A percentile compares a stretch with the other conserved stretches of the same genome.
Evolutionary conservation across 495 filamentous ascomycete species (phyloP).

Genomic region (Lophium mytilinum): DNA sequence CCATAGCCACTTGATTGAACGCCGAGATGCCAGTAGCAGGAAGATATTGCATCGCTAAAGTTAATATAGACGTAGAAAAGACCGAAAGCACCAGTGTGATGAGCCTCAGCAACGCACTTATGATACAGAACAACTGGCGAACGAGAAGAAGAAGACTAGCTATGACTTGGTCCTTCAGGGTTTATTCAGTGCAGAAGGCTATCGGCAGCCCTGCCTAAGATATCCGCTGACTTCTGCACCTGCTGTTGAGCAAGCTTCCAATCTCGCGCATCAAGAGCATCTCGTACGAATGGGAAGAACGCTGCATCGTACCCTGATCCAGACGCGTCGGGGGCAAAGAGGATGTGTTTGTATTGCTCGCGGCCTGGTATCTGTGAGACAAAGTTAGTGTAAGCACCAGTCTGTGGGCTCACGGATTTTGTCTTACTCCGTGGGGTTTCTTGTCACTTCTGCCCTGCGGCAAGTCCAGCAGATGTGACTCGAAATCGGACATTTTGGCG

Average conservation of each 20-base stretch:
- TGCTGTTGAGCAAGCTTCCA: slow-evolving; percentile 62
- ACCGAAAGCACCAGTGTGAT: no score
- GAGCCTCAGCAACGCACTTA: no score
- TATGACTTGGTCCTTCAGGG: no score
- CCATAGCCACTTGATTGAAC: no score
- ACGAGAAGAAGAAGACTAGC: no score
- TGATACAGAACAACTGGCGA: no score
- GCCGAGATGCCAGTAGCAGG: no score
- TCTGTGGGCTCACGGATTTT: no score
- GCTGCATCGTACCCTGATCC: slow-evolving; percentile 70
- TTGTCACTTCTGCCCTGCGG: slow-evolving; percentile 43
- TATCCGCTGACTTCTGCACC: slow-evolving; percentile 62
- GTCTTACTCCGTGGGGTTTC: slow-evolving; percentile 50
- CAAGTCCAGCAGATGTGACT: slow-evolving; percentile 73
- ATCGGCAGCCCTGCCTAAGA: slow-evolving; percentile 58
- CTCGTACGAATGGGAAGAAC: slow-evolving; percentile 78
- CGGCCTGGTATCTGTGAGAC: slow-evolving; percentile 64
- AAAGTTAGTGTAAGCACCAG: no score
- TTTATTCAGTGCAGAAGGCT: slow-evolving; percentile 39
- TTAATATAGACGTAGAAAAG: no score
- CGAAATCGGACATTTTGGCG: slow-evolving; percentile 62
- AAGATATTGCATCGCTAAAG: no score
- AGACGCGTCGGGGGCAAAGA: slow-evolving; percentile 67
- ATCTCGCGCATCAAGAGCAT: slow-evolving; percentile 64
- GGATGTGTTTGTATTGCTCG: slow-evolving; percentile 88